These are phyloP conservation scores for Torulaspora quercuum DNA, from an alignment of 805 yeast species.

Conservation along the genomic window DNA sequence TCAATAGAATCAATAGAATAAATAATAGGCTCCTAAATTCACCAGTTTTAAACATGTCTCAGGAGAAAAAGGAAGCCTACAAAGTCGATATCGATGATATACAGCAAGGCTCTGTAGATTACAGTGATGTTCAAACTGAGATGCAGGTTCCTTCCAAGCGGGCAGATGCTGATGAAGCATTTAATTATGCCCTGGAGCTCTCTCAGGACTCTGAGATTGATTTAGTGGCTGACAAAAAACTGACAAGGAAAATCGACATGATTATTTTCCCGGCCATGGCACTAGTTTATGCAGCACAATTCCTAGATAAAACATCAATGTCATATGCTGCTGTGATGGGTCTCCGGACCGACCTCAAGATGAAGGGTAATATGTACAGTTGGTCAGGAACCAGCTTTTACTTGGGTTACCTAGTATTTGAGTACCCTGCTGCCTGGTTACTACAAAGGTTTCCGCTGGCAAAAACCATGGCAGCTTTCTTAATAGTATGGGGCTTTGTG, in stretches of 20 bases:
- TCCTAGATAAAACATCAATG: conserved; percentile 53
- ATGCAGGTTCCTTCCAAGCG: conserved; percentile 2
- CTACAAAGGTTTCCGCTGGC: conserved; percentile 53
- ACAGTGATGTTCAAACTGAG: conserved; percentile 5
- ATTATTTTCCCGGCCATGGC: conserved; percentile 49
- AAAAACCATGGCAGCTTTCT: conserved; percentile 45
- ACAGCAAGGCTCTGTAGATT: conserved; percentile 12
- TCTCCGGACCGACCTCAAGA: conserved; percentile 45
- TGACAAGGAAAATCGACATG: conserved; percentile 44
- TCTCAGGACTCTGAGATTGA: conserved; percentile 14
- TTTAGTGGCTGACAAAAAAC: conserved; percentile 32
- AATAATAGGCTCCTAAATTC: too few relatives aligned
- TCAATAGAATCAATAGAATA: not conserved
- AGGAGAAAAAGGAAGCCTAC: conserved; percentile 8
- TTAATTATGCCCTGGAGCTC: conserved; percentile 9
- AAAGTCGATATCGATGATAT: conserved; percentile 7
- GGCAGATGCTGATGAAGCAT: conserved; percentile 10
- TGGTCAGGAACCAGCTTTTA: conserved; percentile 52
- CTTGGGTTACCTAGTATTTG: conserved; percentile 50
- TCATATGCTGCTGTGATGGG: conserved; percentile 67
- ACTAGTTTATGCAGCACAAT: conserved; percentile 52
- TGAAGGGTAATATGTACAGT: conserved; percentile 48
- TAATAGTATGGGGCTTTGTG: conserved; percentile 52
- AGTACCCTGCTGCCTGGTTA: conserved; percentile 45
- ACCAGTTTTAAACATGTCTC: conserved; percentile 8